phyloP scores from a whole-genome alignment of 306 rosid genomes.

The Prosopis cineraria region DNA sequence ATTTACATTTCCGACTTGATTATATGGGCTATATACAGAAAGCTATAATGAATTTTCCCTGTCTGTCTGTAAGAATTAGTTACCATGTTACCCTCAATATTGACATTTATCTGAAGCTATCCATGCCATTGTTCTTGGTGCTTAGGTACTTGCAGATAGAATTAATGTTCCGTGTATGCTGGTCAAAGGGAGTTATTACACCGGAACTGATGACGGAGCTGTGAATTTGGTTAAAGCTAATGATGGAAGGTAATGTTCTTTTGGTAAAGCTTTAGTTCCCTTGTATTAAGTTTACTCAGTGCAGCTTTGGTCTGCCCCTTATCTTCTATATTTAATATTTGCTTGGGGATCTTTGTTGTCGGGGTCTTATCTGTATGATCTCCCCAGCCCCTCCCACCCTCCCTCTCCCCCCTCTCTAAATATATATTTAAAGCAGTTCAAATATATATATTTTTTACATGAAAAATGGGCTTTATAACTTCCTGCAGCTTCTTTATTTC shows the following conservation, averaged over 20 bases:
- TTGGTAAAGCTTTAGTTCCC: slow-evolving; percentile 28
- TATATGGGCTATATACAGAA: slow-evolving; percentile 12
- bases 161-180: slow-evolving; percentile 94
- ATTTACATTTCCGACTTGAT: slow-evolving; percentile 7
- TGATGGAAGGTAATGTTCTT: slow-evolving; percentile 72
- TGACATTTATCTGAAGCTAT: slow-evolving; percentile 33
- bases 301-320: slow-evolving; percentile 26
- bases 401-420: not conserved
- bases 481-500: not conserved
- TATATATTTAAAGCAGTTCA: not conserved
- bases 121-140: slow-evolving; percentile 43
- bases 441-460: not conserved
- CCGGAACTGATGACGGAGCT: slow-evolving; percentile 98
- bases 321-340: not conserved
- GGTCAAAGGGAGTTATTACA: slow-evolving; percentile 98
- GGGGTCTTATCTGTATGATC: not conserved
- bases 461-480: not conserved
- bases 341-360: not conserved
- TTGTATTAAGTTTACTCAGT: slow-evolving; percentile 25
- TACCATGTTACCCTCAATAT: slow-evolving; percentile 14
- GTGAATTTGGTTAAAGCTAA: slow-evolving; percentile 90
- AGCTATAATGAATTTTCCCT: slow-evolving; percentile 2
- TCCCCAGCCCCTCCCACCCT: too few species aligned
- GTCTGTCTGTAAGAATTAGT: slow-evolving; percentile 27
- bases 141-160: slow-evolving; percentile 94